A percentile compares a stretch with the other conserved stretches of the same genome.
These are phyloP conservation scores for Bassia scoparia DNA, from an alignment of 148 eudicot genomes.

Conservation along the genomic window DNA sequence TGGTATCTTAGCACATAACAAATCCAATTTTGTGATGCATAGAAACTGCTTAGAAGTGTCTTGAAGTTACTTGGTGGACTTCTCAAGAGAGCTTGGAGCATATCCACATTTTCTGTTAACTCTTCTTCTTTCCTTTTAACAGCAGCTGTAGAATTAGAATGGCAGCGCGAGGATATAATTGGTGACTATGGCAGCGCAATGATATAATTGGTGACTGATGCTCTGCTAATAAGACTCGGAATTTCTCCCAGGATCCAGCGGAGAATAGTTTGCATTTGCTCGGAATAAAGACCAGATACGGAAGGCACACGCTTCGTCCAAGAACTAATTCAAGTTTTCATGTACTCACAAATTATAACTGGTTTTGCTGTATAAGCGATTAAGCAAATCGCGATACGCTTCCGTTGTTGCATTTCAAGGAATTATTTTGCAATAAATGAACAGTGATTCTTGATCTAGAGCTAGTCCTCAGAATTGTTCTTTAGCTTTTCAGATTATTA, in stretches of 20 bases:
- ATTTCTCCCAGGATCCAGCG: not conserved
- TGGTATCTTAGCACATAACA: not conserved
- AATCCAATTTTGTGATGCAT: not conserved
- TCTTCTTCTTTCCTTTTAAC: not conserved
- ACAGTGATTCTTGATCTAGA: not conserved
- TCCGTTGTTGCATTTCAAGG: not conserved
- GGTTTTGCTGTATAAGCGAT: not conserved
- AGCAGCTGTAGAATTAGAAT: slow-evolving; percentile 5
- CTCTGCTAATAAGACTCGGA: not conserved
- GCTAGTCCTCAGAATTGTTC: not conserved
- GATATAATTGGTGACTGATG: not conserved
- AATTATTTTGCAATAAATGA: not conserved
- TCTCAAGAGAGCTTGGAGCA: not conserved
- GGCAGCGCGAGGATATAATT: not conserved
- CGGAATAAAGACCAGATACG: not conserved
- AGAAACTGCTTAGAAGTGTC: not conserved
- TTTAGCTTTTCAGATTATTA: not conserved
- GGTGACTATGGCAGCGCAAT: not conserved
- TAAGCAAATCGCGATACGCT: not conserved
- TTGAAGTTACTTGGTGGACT: not conserved
- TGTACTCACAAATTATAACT: not conserved
- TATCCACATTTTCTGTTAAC: not conserved
- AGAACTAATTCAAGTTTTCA: not conserved
- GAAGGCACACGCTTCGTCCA: not conserved
- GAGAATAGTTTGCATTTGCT: not conserved